These are phyloP conservation scores for Eutrema japonicum DNA, from an alignment of 345 rosid species.

Conservation along the genomic window DNA sequence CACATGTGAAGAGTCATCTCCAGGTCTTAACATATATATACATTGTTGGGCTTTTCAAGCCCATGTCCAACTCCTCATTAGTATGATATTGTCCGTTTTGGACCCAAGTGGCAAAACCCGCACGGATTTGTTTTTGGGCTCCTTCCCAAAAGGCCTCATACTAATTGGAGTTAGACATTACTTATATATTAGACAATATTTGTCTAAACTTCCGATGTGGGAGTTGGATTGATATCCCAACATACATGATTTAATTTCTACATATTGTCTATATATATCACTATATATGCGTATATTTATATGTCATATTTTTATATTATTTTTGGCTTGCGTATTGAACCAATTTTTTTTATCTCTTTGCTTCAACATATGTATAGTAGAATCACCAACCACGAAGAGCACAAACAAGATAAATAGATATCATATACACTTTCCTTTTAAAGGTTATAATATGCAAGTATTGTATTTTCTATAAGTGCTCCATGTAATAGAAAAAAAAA, in stretches of 20 bases:
- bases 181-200: too few species aligned
- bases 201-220: too few species aligned
- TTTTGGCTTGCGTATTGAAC: not conserved
- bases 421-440: not conserved
- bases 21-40: conserved; percentile 46
- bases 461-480: not conserved
- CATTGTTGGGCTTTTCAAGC: too few species aligned
- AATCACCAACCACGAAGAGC: not conserved
- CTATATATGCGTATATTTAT: not conserved
- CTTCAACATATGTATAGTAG: conserved; percentile 23
- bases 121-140: too few species aligned
- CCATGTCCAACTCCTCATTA: too few species aligned
- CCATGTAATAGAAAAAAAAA: not conserved
- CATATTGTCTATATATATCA: not conserved
- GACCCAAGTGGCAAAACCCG: too few species aligned
- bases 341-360: not conserved
- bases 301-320: not conserved
- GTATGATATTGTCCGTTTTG: too few species aligned
- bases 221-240: too few species aligned
- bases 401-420: not conserved
- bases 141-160: too few species aligned
- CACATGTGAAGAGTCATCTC: conserved; percentile 76
- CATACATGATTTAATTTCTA: not conserved
- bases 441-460: not conserved
- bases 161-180: too few species aligned